phyloP scores from a whole-genome alignment of 495 filamentous ascomycete species.

The Lepidopterella palustris region DNA sequence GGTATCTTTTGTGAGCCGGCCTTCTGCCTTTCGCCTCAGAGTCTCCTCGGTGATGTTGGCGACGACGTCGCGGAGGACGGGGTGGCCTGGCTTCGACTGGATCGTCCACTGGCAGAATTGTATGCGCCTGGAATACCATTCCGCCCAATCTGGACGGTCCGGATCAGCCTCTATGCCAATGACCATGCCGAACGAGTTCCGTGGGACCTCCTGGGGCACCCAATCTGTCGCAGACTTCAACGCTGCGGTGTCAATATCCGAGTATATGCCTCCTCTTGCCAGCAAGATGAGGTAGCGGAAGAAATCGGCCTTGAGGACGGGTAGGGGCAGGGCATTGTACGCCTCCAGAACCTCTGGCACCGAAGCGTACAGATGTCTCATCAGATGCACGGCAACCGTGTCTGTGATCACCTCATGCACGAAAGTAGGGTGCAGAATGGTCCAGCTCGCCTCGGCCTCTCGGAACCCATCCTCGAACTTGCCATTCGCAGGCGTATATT shows the following conservation, averaged over 20 bases:
- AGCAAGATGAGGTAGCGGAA: constrained; percentile 95
- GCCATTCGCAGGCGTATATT: constrained; percentile 72
- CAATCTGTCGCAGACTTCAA: constrained; percentile 77
- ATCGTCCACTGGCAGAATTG: constrained; percentile 99
- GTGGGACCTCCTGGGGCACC: constrained; percentile 73
- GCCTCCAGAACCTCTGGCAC: constrained; percentile 91
- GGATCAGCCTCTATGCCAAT: constrained; percentile 96
- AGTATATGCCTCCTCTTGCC: constrained; percentile 90
- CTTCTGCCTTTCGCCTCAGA: constrained; percentile 64
- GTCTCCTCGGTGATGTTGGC: constrained; percentile 77
- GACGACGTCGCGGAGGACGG: constrained; percentile 81
- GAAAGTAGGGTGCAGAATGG: constrained; percentile 80
- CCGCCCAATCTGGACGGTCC: constrained; percentile 81
- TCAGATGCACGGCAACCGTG: constrained; percentile 67
- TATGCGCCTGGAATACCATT: constrained; percentile 93
- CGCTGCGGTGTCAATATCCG: constrained; percentile 90
- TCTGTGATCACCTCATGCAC: constrained; percentile 97
- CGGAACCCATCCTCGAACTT: constrained; percentile 71
- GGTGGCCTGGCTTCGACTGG: constrained; percentile 89
- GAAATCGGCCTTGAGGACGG: constrained; percentile 94
- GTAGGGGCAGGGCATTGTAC: constrained; percentile 74
- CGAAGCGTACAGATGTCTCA: constrained; percentile 78
- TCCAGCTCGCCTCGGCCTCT: constrained; percentile 82
- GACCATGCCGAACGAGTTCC: constrained; percentile 71
- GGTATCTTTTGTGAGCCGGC: constrained; percentile 56